Conservation (phyloP, 139 green algal genomes). For the Eudorina sp. region DNA sequence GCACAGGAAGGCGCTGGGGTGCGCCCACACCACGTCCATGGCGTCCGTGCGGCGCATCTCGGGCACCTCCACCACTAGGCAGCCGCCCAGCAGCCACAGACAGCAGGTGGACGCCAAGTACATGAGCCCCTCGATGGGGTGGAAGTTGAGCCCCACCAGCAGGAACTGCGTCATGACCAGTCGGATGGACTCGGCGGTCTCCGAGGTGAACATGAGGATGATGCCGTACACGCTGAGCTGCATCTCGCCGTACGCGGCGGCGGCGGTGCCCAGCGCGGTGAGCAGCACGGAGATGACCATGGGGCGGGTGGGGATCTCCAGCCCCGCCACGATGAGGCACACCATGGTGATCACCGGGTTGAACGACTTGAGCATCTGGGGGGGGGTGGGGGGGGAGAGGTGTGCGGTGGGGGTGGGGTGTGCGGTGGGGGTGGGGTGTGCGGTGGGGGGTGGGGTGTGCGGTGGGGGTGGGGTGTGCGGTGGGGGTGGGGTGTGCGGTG, state of each 20-base stretch:
- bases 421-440: too few species aligned
- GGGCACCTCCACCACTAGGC: conserved; percentile 56
- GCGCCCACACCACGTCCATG: conserved; percentile 54
- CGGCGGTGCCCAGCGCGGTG: conserved; percentile 73
- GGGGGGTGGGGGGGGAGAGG: not conserved
- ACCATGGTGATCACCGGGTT: conserved; percentile 93
- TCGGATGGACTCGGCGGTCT: conserved; percentile 79
- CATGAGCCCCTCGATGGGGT: conserved; percentile 94
- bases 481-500: too few species aligned
- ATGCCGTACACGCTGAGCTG: conserved; percentile 80
- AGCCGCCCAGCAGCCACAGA: conserved; percentile 82
- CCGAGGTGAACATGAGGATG: conserved; percentile 81
- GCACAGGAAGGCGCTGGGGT: conserved; percentile 64
- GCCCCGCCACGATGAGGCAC: conserved; percentile 76
- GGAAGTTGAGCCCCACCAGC: conserved; percentile 82
- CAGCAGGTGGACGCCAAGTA: conserved; percentile 86
- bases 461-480: too few species aligned
- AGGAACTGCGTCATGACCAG: conserved; percentile 88
- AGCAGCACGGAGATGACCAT: conserved; percentile 71
- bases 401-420: too few species aligned
- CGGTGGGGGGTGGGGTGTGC: too few species aligned
- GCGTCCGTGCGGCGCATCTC: conserved; percentile 65
- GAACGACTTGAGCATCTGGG: conserved; percentile 80
- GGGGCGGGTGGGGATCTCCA: conserved; percentile 78
- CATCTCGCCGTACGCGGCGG: conserved; percentile 81